Evolutionary conservation across 352 stramenopile species (phyloP), one percentile per base, ranked within the genome.

Genomic region (Phytophthora multivora): DNA sequence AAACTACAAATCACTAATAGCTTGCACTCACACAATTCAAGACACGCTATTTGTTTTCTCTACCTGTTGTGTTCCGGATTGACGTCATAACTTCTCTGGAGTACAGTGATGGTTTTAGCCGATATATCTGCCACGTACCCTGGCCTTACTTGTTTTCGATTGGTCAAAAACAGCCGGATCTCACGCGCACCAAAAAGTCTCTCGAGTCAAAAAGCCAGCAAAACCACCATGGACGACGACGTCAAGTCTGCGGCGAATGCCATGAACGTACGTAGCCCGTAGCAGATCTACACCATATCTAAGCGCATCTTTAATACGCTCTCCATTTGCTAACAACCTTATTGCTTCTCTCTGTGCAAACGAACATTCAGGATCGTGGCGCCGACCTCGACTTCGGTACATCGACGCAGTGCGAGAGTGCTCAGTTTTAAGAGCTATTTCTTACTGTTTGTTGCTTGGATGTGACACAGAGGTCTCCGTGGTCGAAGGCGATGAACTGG

Each of bases 361-460:
- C 46, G 19, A 53, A 31, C 10, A 3, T 5, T 12, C 48, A 94
- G 86, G 86, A 94, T 47, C 80, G 86, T 65, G 61, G 78, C 31
- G 76, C 71, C 0, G 80, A 78, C 13, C 69, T 94, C 45, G 77
- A 94, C 48, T 94, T 94, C 54, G 86, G 86, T 92, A 64, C 11
- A 64, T 68, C 0, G 0, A 28, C 19, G 38, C n/a, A 43, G 10
- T 59, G n/a, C 1, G 10, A 23, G 18, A 39, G 10, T 40, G 23
- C 31, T 41, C 7, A 47, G 6, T 40, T 26, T 11, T 18, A n/a
- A 11, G 3, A 6, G 10, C 5, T 38, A 30, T 28, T 5, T 7
- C 10, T 59, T 31, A 51, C 4, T 48, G 9, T 19, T 40, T 16
- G 66, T 23, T 38, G n/a, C 6, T 59, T 56, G 30, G 11, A 18